Evolutionary conservation across 257 asterid species (phyloP).

Genomic region (Nicotiana tabacum): DNA sequence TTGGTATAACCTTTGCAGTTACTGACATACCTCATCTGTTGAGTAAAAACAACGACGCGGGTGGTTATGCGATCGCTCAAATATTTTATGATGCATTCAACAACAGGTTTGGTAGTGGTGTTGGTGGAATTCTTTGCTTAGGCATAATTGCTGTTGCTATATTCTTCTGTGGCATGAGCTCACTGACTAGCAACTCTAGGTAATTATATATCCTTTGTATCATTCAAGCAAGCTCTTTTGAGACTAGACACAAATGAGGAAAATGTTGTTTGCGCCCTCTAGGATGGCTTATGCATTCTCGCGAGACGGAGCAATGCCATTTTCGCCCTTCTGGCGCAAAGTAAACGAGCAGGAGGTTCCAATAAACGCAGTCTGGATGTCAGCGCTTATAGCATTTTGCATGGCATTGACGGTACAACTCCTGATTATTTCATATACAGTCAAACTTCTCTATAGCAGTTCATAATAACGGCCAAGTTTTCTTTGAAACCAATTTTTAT

Average conservation of each 20-base stretch:
- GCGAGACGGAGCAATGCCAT: constrained; percentile 97
- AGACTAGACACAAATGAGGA: not conserved
- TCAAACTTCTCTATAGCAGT: too few species aligned
- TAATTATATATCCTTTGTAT: constrained; percentile 15
- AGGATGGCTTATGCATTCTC: constrained; percentile 98
- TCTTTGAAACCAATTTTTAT: not conserved
- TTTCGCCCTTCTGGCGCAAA: constrained; percentile 73
- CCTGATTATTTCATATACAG: too few species aligned
- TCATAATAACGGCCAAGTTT: not conserved
- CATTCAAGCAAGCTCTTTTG: not conserved
- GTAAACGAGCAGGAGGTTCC: constrained; percentile 89
- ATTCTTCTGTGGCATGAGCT: constrained; percentile 95
- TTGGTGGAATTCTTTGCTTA: constrained; percentile 73
- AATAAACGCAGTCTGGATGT: constrained; percentile 79
- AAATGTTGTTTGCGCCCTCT: not conserved
- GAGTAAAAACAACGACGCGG: constrained; percentile 60
- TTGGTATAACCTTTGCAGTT: constrained; percentile 91
- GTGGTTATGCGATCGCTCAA: constrained; percentile 92
- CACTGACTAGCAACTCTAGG: constrained; percentile 95
- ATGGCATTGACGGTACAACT: constrained; percentile 82
- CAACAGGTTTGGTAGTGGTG: constrained; percentile 70
- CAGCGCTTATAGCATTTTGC: constrained; percentile 83
- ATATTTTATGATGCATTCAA: constrained; percentile 74
- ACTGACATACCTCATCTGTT: constrained; percentile 69
- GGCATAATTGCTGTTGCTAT: constrained; percentile 73